A percentile compares a stretch with the other conserved stretches of the same genome.
These are phyloP conservation scores for Postia placenta DNA, from an alignment of 768 basidiomycete genomes.

Conservation along the genomic window DNA sequence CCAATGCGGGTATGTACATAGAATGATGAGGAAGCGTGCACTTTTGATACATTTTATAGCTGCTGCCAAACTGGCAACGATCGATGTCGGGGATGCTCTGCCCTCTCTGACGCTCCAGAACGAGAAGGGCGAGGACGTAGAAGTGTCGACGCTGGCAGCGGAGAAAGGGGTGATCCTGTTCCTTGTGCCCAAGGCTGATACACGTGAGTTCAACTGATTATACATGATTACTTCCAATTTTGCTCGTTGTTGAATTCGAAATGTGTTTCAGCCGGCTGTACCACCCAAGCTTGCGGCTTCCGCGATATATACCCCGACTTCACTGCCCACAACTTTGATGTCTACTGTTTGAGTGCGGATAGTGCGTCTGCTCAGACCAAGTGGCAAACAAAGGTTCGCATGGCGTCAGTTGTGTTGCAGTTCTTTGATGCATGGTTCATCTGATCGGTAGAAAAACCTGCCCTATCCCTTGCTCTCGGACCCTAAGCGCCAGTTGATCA, in stretches of 20 bases:
- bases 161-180: constrained; percentile 80
- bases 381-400: constrained; percentile 78
- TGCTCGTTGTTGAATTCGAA: neutral
- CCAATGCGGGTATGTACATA: neutral
- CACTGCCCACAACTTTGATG: constrained; percentile 53
- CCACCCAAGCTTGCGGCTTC: constrained; percentile 89
- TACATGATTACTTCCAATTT: neutral
- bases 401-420: neutral
- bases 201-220: constrained; percentile 43
- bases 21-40: too few relatives aligned
- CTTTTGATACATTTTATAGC: constrained; percentile 10
- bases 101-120: constrained; percentile 76
- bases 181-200: constrained; percentile 81
- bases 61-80: constrained; percentile 19
- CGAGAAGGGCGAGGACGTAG: constrained; percentile 76
- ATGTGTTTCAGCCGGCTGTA: constrained; percentile 89
- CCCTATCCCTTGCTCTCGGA: constrained; percentile 88
- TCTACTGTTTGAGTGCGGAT: constrained; percentile 85
- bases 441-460: constrained; percentile 57
- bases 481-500: constrained; percentile 74
- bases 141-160: constrained; percentile 53
- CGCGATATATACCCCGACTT: constrained; percentile 81
- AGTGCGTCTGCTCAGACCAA: constrained; percentile 65
- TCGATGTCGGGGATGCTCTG: constrained; percentile 71
- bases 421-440: neutral